A percentile compares a stretch with the other conserved stretches of the same genome.
phyloP scores from a whole-genome alignment of 2,329 filamentous ascomycete species.

The Pseudodiploospora longispora region DNA sequence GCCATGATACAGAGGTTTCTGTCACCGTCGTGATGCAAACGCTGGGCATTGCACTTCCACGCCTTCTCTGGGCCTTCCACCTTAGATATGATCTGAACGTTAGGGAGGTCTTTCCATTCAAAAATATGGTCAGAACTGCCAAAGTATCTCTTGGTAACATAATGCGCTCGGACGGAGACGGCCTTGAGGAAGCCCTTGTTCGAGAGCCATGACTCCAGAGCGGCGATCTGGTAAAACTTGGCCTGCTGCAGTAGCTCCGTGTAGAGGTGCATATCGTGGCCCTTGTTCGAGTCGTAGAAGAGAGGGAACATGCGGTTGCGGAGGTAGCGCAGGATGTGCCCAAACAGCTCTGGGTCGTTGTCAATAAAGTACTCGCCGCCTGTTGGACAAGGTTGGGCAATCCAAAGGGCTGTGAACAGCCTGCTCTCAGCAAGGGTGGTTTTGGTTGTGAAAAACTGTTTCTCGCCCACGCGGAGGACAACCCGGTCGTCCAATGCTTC shows the following conservation, averaged over 20 bases:
- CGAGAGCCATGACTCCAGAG: conserved; percentile 18
- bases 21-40: too few relatives aligned
- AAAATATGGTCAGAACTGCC: not conserved
- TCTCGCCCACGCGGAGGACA: conserved; percentile 8
- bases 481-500: too few relatives aligned
- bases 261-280: conserved; percentile 28
- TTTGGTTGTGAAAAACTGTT: conserved; percentile 12
- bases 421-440: conserved; percentile 10
- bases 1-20: too few relatives aligned
- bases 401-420: conserved; percentile 10
- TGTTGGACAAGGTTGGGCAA: conserved; percentile 1
- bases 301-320: conserved; percentile 25
- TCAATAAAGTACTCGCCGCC: conserved; percentile 29
- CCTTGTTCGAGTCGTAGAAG: conserved; percentile 20
- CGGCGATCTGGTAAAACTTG: conserved; percentile 21
- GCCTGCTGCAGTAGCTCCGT: conserved; percentile 24
- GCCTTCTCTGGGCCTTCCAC: too few relatives aligned
- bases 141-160: conserved; percentile 1
- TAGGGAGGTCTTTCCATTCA: too few relatives aligned
- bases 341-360: conserved; percentile 27
- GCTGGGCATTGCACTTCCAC: too few relatives aligned
- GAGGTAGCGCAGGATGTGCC: conserved; percentile 26
- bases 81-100: too few relatives aligned
- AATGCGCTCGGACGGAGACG: conserved; percentile 7
- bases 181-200: conserved; percentile 9